Evolutionary conservation across 2,329 filamentous ascomycete species (phyloP).

Genomic region (Furcasterigmium furcatum): DNA sequence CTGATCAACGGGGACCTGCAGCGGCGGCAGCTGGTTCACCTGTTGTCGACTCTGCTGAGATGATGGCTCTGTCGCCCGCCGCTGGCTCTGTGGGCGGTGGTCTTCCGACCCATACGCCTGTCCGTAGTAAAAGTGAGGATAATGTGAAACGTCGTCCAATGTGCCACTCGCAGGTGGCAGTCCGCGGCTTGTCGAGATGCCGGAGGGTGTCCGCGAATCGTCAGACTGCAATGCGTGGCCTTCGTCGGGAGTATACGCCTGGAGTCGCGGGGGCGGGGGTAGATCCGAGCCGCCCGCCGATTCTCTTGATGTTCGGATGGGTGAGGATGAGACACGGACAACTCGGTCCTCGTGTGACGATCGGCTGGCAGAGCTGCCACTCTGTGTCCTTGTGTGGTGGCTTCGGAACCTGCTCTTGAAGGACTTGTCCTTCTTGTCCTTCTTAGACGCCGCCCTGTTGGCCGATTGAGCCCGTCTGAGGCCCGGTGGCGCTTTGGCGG

Average conservation of each 20-base stretch:
- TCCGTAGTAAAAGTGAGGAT: neutral
- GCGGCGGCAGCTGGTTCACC: too few relatives aligned
- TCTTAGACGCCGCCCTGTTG: neutral
- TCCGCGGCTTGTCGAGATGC: neutral
- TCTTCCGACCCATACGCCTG: neutral
- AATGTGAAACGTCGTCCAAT: neutral
- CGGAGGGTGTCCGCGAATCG: neutral
- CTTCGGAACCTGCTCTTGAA: slow-evolving; percentile 11
- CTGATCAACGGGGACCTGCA: too few relatives aligned
- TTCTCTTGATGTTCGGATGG: neutral
- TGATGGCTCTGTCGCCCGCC: too few relatives aligned
- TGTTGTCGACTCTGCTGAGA: too few relatives aligned
- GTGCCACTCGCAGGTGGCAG: neutral
- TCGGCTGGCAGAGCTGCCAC: slow-evolving; percentile 20
- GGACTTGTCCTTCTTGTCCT: neutral
- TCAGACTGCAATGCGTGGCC: neutral
- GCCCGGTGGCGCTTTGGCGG: neutral
- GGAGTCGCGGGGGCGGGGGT: neutral
- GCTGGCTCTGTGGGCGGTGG: too few relatives aligned
- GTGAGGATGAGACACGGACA: neutral
- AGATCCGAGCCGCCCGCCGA: neutral
- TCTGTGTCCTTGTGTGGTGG: slow-evolving; percentile 25
- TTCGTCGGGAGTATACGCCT: too few relatives aligned
- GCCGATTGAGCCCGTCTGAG: slow-evolving; percentile 1
- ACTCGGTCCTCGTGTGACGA: slow-evolving; percentile 15